Evolutionary conservation across 805 yeast species (phyloP), one percentile per base, ranked within the genome.

Genomic region (Lipomyces spencermartinsiae): DNA sequence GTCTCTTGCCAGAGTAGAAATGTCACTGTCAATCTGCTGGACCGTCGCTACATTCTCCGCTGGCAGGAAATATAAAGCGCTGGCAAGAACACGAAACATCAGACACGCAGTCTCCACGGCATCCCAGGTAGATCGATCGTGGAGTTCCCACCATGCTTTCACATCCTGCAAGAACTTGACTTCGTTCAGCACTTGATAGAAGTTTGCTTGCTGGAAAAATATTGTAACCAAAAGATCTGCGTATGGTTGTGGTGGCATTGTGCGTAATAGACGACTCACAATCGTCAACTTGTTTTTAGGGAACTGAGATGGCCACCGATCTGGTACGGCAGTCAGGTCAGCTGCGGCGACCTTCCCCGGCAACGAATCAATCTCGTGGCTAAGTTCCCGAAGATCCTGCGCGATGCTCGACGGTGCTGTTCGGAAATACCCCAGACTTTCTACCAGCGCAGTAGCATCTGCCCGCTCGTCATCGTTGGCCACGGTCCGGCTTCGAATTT

Each of bases 191-290:
- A 7, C 61, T 19, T 34, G 61, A 7, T 58, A 58, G 8, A 59
- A 59, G 34, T 59, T 39, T 59, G 34, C 62, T 22, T 59, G 43
- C 37, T 16, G 22, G 61, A 59, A 59, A 37, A 7, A 59, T 29
- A 59, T 31, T 12, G 16, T 19, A 25, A 59, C n/a, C 35, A 59
- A 31, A 33, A 46, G 29, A 29, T 55, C 62, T 19, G 19, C 63
- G 43, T 59, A 49, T n/a, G 62, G 34, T 12, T 25, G 43, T 9
- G 29, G 62, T 19, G 63, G 63, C 34, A 59, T 8, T 31, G 35
- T 19, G 25, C 43, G 33, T 9, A 59, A n/a, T 19, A 54, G 22
- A 29, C 35, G 51, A 39, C 14, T 22, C 25, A 54, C 43, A 4
- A 56, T n/a, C 14, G 35, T 57, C 4, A 43, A 43, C 22, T 43